These are phyloP conservation scores for Metschnikowia baotianmanensis DNA, from an alignment of 805 yeast species.

Conservation along the genomic window DNA sequence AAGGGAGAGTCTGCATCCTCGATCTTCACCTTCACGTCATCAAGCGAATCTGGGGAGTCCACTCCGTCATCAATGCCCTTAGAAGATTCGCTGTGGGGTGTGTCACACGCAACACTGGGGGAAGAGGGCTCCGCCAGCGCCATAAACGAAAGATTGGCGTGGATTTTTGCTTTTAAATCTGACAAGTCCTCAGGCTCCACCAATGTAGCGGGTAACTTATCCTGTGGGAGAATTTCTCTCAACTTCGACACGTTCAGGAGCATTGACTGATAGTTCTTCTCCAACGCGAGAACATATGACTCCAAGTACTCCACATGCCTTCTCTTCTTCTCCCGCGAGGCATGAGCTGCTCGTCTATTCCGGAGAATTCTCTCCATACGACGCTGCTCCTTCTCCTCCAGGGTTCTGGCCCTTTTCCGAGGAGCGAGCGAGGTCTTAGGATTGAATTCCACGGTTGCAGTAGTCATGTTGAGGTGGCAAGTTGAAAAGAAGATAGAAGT, in stretches of 20 bases:
- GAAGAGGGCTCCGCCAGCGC: slow-evolving; percentile 4
- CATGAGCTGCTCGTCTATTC: slow-evolving; percentile 96
- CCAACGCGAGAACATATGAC: slow-evolving; percentile 47
- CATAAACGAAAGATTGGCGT: slow-evolving; percentile 9
- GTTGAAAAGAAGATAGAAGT: not conserved
- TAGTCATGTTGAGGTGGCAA: slow-evolving; percentile 7
- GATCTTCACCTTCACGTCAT: slow-evolving; percentile 7
- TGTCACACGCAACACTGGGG: slow-evolving; percentile 7
- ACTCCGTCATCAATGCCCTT: slow-evolving; percentile 5
- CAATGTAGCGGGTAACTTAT: slow-evolving; percentile 10
- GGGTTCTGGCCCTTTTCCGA: slow-evolving; percentile 92
- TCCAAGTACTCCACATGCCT: slow-evolving; percentile 86
- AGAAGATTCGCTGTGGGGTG: slow-evolving; percentile 7
- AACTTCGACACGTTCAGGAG: slow-evolving; percentile 26
- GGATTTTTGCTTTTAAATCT: slow-evolving; percentile 14
- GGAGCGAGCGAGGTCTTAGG: slow-evolving; percentile 70
- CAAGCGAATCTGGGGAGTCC: slow-evolving; percentile 5
- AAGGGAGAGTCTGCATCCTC: slow-evolving; percentile 12
- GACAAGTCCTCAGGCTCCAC: slow-evolving; percentile 15
- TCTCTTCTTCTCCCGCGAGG: slow-evolving; percentile 94
- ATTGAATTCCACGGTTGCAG: slow-evolving; percentile 18
- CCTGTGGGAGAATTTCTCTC: slow-evolving; percentile 9
- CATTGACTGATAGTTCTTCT: slow-evolving; percentile 29
- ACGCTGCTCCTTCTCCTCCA: slow-evolving; percentile 96
- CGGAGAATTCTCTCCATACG: slow-evolving; percentile 89